phyloP scores from a whole-genome alignment of 495 filamentous ascomycete genomes.

The Friedmanniomyces simplex region DNA sequence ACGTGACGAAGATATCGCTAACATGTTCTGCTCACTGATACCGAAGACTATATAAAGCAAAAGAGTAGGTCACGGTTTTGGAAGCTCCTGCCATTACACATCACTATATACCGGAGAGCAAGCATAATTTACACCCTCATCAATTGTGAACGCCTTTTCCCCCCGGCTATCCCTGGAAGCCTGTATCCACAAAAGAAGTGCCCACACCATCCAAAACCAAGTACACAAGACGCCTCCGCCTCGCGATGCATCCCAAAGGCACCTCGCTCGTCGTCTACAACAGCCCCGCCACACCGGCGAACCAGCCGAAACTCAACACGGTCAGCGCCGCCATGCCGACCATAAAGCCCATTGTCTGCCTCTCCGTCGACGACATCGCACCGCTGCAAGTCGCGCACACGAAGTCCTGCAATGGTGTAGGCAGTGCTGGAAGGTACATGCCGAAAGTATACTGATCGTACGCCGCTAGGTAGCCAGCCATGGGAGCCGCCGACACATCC shows the following conservation, averaged over 20 bases:
- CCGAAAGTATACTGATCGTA: slow-evolving; percentile 61
- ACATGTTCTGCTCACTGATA: too few relatives aligned
- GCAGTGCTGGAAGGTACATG: slow-evolving; percentile 63
- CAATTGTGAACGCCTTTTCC: background rate
- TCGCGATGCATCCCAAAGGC: slow-evolving; percentile 1
- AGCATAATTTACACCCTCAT: background rate
- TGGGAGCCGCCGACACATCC: slow-evolving; percentile 48
- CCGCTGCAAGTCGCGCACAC: slow-evolving; percentile 58
- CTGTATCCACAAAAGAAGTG: background rate
- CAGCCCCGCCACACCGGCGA: slow-evolving; percentile 58
- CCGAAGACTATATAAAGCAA: too few relatives aligned
- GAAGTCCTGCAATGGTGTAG: slow-evolving; percentile 47
- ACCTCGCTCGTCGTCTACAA: slow-evolving; percentile 31
- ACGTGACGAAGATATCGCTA: too few relatives aligned
- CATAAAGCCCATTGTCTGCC: slow-evolving; percentile 58
- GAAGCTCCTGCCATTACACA: background rate
- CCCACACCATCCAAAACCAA: background rate
- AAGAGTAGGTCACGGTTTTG: too few relatives aligned
- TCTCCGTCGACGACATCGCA: slow-evolving; percentile 53
- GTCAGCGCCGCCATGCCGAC: slow-evolving; percentile 67
- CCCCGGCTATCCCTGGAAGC: background rate
- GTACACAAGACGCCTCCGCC: slow-evolving; percentile 1
- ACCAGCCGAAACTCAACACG: slow-evolving; percentile 79
- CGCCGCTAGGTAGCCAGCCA: slow-evolving; percentile 61
- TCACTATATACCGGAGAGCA: background rate